Base-by-base conservation (phyloP, 1,284 basidiomycete species). In the Chalciporus piperatoides region DNA sequence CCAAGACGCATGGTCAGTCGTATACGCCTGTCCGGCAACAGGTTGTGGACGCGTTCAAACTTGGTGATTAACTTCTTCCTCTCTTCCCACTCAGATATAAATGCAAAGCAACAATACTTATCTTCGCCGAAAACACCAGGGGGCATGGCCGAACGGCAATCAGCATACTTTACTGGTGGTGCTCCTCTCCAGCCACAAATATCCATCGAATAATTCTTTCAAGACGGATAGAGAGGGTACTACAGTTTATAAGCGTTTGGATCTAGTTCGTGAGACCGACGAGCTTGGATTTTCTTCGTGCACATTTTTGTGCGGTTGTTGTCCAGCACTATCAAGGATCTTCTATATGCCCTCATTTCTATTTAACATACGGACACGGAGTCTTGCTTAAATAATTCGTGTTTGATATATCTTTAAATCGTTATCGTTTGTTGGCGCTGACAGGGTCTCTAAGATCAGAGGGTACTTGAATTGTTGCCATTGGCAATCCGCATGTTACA, bases 1-100 rank as follows among this genome's bases (percentile, higher is more conserved):
- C 87, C 44, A 91, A 91, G 73, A 74, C 78, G 54, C 78, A 82
- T 59, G 81, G 88, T 90, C 71, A 79, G 86, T 77, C 64, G 17
- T 69, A 71, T 63, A 61, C 51, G 51, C 69, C 63, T 61, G 62
- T 71, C 47, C 57, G 57, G 56, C 59, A 60, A 51, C 62, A 60
- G 54, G 49, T 41, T 46, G 19, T 40, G 48, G 51, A 58, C 6
- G 49, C 54, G 36, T 52, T 65, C 27, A 63, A 67, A 54, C 62
- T 59, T 54, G 63, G 66, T 71, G 64, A 70, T 71, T 64, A 63
- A 67, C 54, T 55, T 54, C 51, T 55, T 46, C 41, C 56, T 12
- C 6, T 43, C 30, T 35, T 51, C 44, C 48, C 28, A 5, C 12
- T 61, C 51, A 84, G 81, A 76, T 62, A 65, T 82, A 45, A 73